Conservation (phyloP, 768 basidiomycete species). For the Leccinum uliginosum region DNA sequence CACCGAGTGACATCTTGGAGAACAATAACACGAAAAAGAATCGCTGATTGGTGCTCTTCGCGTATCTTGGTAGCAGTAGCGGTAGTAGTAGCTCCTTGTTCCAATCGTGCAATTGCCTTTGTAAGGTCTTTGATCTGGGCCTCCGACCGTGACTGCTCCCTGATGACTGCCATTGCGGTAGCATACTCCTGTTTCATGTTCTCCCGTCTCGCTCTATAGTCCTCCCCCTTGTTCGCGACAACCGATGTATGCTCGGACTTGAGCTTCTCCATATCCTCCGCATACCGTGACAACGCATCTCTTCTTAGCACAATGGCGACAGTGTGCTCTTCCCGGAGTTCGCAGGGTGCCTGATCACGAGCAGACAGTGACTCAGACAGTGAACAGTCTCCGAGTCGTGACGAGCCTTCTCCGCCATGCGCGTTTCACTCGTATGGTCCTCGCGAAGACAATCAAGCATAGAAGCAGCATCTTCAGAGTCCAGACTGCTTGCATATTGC, state of each 20-base stretch:
- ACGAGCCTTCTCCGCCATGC: conserved; percentile 69
- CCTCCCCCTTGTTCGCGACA: conserved; percentile 55
- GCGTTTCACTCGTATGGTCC: conserved; percentile 71
- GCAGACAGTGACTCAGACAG: conserved; percentile 72
- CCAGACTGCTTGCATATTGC: conserved; percentile 57
- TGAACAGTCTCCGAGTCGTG: too few species aligned
- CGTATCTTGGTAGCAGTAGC: conserved; percentile 35
- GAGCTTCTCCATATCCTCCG: conserved; percentile 61
- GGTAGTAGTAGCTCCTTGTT: conserved; percentile 44
- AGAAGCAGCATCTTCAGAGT: conserved; percentile 56
- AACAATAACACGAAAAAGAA: too few species aligned
- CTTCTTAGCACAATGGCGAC: conserved; percentile 62
- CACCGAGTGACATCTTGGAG: conserved; percentile 52
- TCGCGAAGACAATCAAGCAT: conserved; percentile 67
- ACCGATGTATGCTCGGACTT: conserved; percentile 60
- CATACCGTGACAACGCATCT: conserved; percentile 58
- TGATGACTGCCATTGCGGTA: conserved; percentile 26
- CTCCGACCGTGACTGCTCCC: conserved; percentile 32
- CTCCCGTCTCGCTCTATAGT: conserved; percentile 41
- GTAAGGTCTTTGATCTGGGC: conserved; percentile 59
- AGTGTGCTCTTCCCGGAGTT: conserved; percentile 69
- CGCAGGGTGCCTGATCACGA: conserved; percentile 54
- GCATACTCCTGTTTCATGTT: conserved; percentile 34
- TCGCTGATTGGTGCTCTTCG: conserved; percentile 46
- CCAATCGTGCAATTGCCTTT: conserved; percentile 46